Evolutionary conservation across 139 green algal species (phyloP), one percentile per base, ranked within the genome.

Genomic region (Yamagishiella unicocca): DNA sequence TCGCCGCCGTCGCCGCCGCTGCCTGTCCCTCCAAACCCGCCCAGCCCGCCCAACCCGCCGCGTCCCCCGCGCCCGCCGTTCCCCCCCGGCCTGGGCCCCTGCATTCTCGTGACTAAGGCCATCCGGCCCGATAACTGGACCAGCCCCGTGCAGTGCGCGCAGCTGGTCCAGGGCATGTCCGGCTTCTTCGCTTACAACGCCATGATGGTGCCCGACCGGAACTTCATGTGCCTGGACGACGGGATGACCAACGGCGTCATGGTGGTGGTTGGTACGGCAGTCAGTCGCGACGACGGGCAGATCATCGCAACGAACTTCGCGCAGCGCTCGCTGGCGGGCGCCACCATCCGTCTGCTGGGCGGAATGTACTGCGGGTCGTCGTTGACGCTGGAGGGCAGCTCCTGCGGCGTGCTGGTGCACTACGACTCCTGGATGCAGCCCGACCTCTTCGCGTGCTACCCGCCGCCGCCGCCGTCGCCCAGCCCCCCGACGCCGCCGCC

Each of bases 221-320:
- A 6, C 0, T 86, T 86, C 64, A 38, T 10, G 22, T 86, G 80
- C 80, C 43, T 86, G 2, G 64, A 86, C 31, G 64, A 86, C 80
- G 80, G 80, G 31, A n/a, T 31, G 17, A 68, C 62, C 9, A 86
- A 86, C 80, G 80, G 80, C 14, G 58, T 64, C 2, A 27, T 86
- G 64, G 24, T 86, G 64, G 80, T 86, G 10, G 80, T 86, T 42
- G 80, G 80, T 43, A 86, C 80, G 43, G 80, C 80, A 55, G 21
- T 7, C 62, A 86, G 43, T 31, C 80, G 43, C 2, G 31, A 77
- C 0, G 80, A 86, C 62, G 80, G 42, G 7, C 2, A 22, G 10
- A 33, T 50, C 25, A 50, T 86, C 31, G 40, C 4, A 0, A 7
- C 31, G 31, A 66, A 66, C 43, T 86, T 86, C 24, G 8, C 6